Evolutionary conservation across 2,329 filamentous ascomycete genomes (phyloP), one percentile per base, ranked within the genome.

Genomic region (Westerdykella aurantiaca): DNA sequence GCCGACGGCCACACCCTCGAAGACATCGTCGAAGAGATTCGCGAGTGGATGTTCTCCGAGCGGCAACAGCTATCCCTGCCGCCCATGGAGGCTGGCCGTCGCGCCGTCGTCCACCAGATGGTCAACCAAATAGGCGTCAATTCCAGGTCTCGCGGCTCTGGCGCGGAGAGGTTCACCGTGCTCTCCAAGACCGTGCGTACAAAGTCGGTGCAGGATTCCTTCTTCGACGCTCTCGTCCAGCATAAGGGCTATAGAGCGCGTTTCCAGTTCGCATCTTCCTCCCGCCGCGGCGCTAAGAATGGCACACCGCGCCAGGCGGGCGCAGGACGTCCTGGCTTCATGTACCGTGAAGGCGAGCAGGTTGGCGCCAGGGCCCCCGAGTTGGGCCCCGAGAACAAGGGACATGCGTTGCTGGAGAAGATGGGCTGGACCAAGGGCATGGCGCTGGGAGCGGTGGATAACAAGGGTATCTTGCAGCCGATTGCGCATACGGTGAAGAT

Each of bases 341-440:
- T 74, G 1, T 88, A 93, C 53, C 79, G 78, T 48, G 86, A 97
- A 57, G 93, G 93, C 14, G 90, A 97, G 52, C 73, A 95, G 22
- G 89, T 97, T 2, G 93, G 91, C 38, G 88, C 80, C 1, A 80
- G 82, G 38, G 90, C 91, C 1, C 86, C 89, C 10, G 90, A 95
- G 64, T 76, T 98, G 25, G 86, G 87, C 1, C 73, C 75, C 4
- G 86, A 85, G 42, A 97, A 95, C 63, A 88, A 81, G 53, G 93
- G 93, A 10, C 80, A 88, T 40, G 81, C 82, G 3, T 86, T 98
- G 81, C 70, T 98, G 51, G 88, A 95, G 70, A 97, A 93, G 70
- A 97, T 97, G 93, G 93, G 93, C 3, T 98, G 93, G 90, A 86
- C 80, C 48, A 84, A 77, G 41, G 93, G 93, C 5, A 95, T 84